These are phyloP conservation scores for Chrysoporthe puriensis DNA, from an alignment of 2,329 filamentous ascomycete species.

Conservation along the genomic window DNA sequence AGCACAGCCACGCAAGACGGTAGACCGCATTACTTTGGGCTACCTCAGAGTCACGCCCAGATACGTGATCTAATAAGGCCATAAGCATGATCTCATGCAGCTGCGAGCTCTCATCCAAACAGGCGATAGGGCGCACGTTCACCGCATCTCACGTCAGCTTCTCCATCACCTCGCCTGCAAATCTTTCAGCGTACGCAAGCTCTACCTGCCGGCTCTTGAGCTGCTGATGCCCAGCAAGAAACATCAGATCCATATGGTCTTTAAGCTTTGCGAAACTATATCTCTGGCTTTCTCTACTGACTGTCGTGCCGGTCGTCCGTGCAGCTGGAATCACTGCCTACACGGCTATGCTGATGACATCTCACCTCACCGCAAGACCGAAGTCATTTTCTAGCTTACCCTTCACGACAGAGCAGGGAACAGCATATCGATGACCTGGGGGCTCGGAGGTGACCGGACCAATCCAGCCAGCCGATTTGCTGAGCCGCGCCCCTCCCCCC, in stretches of 20 bases:
- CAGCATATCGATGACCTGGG: not conserved
- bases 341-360: not conserved
- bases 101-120: slow-evolving; percentile 22
- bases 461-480: slow-evolving; percentile 1
- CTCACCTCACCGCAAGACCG: slow-evolving; percentile 9
- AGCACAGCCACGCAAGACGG: slow-evolving; percentile 23
- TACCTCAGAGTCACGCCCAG: slow-evolving; percentile 20
- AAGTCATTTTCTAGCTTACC: not conserved
- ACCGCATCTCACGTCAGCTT: slow-evolving; percentile 28
- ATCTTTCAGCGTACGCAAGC: not conserved
- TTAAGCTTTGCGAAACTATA: not conserved
- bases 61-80: slow-evolving; percentile 5
- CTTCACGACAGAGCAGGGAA: not conserved
- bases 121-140: slow-evolving; percentile 6
- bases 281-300: not conserved
- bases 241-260: not conserved
- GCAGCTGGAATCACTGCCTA: not conserved
- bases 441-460: not conserved
- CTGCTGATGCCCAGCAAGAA: not conserved
- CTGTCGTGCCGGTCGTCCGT: not conserved
- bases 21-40: slow-evolving; percentile 11
- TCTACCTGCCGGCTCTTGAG: no score
- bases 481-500: not conserved
- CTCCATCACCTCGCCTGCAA: slow-evolving; percentile 16
- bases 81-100: slow-evolving; percentile 20